These are phyloP conservation scores for Gossypium mustelinum DNA, from an alignment of 345 rosid genomes.

Conservation along the genomic window DNA sequence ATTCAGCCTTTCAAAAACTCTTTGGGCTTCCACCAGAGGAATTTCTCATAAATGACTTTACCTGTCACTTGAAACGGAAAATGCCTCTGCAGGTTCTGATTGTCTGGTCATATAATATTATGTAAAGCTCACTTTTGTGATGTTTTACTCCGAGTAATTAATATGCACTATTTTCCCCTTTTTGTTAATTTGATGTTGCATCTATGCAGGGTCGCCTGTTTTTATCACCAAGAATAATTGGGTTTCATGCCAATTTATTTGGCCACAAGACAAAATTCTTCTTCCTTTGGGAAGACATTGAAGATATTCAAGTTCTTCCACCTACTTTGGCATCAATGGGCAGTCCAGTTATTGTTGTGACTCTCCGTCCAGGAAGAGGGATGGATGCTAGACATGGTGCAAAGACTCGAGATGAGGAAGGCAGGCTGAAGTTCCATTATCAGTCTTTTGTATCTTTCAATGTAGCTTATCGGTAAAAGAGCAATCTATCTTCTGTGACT, in stretches of 20 bases:
- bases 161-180: neutral
- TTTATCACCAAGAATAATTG: slow-evolving; percentile 88
- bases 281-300: slow-evolving; percentile 97
- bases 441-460: slow-evolving; percentile 93
- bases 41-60: slow-evolving; percentile 93
- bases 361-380: slow-evolving; percentile 74
- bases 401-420: slow-evolving; percentile 79
- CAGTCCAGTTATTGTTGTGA: slow-evolving; percentile 75
- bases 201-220: slow-evolving; percentile 80
- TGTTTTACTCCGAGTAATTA: neutral
- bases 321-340: slow-evolving; percentile 94
- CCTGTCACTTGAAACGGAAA: slow-evolving; percentile 92
- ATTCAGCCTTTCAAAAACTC: slow-evolving; percentile 95
- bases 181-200: slow-evolving; percentile 16
- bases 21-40: slow-evolving; percentile 93
- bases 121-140: slow-evolving; percentile 2
- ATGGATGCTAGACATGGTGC: slow-evolving; percentile 92
- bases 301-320: slow-evolving; percentile 69
- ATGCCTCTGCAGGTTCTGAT: slow-evolving; percentile 85
- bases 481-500: slow-evolving; percentile 2
- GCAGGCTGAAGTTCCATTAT: slow-evolving; percentile 88
- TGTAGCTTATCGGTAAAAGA: slow-evolving; percentile 75
- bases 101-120: slow-evolving; percentile 4
- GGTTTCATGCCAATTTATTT: slow-evolving; percentile 86
- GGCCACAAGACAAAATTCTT: slow-evolving; percentile 89